phyloP scores from a whole-genome alignment of 306 rosid species.

The Ammopiptanthus mongolicus region DNA sequence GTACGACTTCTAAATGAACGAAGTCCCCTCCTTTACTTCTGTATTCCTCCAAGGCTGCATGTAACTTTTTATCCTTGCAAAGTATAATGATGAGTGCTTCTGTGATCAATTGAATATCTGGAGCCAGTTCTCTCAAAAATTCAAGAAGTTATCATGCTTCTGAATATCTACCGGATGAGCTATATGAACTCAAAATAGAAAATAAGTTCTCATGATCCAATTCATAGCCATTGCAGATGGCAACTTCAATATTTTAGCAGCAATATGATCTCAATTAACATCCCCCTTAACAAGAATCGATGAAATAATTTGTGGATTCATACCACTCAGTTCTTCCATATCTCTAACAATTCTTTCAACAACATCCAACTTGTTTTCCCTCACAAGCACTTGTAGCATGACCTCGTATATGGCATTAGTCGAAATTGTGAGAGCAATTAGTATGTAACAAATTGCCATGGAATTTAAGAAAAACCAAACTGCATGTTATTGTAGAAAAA shows the following conservation, averaged over 20 bases:
- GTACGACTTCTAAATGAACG: constrained; percentile 55
- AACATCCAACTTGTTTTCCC: constrained; percentile 55
- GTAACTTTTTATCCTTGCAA: constrained; percentile 67
- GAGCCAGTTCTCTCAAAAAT: constrained; percentile 62
- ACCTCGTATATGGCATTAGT: constrained; percentile 56
- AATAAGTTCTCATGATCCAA: constrained; percentile 66
- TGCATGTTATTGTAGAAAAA: too few relatives aligned
- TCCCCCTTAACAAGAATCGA: constrained; percentile 74
- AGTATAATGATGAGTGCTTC: constrained; percentile 75
- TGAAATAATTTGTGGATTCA: constrained; percentile 74
- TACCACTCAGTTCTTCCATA: constrained; percentile 58
- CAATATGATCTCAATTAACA: constrained; percentile 78
- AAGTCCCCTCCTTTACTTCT: constrained; percentile 45
- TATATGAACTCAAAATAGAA: constrained; percentile 69
- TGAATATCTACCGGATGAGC: constrained; percentile 70
- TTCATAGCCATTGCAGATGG: constrained; percentile 65
- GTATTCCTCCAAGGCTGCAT: constrained; percentile 76
- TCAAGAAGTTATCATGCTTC: constrained; percentile 87
- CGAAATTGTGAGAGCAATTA: too few relatives aligned
- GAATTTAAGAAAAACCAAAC: too few relatives aligned
- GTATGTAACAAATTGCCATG: too few relatives aligned
- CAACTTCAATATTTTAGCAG: constrained; percentile 66
- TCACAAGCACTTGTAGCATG: constrained; percentile 59
- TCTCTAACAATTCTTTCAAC: constrained; percentile 61
- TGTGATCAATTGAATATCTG: constrained; percentile 53